phyloP scores from a whole-genome alignment of 2,329 filamentous ascomycete genomes.

The Fusarium sp. region DNA sequence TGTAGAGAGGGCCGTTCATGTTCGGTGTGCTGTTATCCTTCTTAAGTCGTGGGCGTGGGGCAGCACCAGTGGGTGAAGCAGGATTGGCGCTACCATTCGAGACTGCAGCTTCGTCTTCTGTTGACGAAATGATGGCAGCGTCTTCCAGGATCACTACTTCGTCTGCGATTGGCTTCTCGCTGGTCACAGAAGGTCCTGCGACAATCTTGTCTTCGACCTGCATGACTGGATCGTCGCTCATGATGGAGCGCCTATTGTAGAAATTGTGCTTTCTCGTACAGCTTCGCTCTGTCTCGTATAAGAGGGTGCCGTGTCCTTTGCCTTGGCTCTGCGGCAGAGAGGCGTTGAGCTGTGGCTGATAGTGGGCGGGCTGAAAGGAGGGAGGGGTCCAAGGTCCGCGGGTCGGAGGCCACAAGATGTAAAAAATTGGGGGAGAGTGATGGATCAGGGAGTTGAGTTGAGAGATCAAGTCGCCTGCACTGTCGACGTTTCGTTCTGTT shows the following conservation, averaged over 20 bases:
- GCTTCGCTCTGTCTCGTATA: slow-evolving; percentile 25
- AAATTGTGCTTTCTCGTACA: slow-evolving; percentile 16
- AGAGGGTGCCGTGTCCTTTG: slow-evolving; percentile 31
- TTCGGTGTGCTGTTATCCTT: slow-evolving; percentile 55
- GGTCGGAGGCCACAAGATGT: slow-evolving; percentile 36
- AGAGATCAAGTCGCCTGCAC: slow-evolving; percentile 1
- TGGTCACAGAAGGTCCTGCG: slow-evolving; percentile 23
- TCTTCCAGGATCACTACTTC: slow-evolving; percentile 25
- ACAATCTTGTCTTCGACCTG: slow-evolving; percentile 47
- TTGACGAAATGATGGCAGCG: slow-evolving; percentile 18
- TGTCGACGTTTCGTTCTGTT: slow-evolving; percentile 2
- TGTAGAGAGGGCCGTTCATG: slow-evolving; percentile 70
- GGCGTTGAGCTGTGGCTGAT: slow-evolving; percentile 34
- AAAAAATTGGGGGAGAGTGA: slow-evolving; percentile 19
- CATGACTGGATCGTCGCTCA: slow-evolving; percentile 48
- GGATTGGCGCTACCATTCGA: slow-evolving; percentile 32
- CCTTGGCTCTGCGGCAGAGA: slow-evolving; percentile 4
- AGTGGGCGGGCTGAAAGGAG: slow-evolving; percentile 24
- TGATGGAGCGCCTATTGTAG: slow-evolving; percentile 34
- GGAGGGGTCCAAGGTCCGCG: slow-evolving; percentile 35
- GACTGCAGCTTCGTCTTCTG: slow-evolving; percentile 15
- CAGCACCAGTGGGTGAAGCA: slow-evolving; percentile 33
- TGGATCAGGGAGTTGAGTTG: slow-evolving; percentile 13
- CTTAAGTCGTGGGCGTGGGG: slow-evolving; percentile 50
- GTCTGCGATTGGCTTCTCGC: slow-evolving; percentile 31